Conservation (phyloP, 2,329 filamentous ascomycete genomes). For the Phyllosticta capitalensis region DNA sequence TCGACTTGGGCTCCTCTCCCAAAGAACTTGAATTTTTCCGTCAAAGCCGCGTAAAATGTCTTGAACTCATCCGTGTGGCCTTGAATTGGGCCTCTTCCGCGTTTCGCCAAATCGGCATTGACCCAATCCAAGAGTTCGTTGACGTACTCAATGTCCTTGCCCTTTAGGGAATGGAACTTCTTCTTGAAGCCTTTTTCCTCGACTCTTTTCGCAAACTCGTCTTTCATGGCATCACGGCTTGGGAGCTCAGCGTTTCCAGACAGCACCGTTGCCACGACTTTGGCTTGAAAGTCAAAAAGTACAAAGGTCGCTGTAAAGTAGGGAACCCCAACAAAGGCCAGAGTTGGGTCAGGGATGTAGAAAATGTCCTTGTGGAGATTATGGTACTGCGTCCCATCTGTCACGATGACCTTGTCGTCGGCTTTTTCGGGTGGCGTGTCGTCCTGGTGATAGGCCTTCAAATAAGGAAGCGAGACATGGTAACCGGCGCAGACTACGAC, state of each 20-base stretch:
- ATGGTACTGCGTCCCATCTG: constrained; percentile 53
- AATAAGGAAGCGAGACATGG: constrained; percentile 56
- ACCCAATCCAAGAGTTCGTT: constrained; percentile 30
- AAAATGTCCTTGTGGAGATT: constrained; percentile 64
- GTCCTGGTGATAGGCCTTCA: constrained; percentile 43
- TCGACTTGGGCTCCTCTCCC: constrained; percentile 4
- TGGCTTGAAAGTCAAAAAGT: constrained; percentile 61
- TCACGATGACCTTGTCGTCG: constrained; percentile 48
- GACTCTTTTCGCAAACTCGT: constrained; percentile 31
- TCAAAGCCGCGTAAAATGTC: constrained; percentile 23
- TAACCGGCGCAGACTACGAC: constrained; percentile 62
- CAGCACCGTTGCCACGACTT: constrained; percentile 49
- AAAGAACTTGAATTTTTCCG: constrained; percentile 26
- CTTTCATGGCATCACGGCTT: constrained; percentile 30
- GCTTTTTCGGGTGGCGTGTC: constrained; percentile 36
- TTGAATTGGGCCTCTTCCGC: constrained; percentile 16
- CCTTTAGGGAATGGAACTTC: constrained; percentile 36
- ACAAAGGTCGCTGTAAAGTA: constrained; percentile 60
- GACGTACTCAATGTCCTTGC: constrained; percentile 32
- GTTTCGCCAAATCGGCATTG: constrained; percentile 22
- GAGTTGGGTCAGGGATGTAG: constrained; percentile 56
- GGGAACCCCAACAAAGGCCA: constrained; percentile 55
- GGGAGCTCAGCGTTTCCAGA: constrained; percentile 44
- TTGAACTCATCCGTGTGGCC: constrained; percentile 31
- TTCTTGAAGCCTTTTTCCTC: constrained; percentile 32